Conservation (phyloP, 2,329 filamentous ascomycete genomes). For the Exophiala sp. region DNA sequence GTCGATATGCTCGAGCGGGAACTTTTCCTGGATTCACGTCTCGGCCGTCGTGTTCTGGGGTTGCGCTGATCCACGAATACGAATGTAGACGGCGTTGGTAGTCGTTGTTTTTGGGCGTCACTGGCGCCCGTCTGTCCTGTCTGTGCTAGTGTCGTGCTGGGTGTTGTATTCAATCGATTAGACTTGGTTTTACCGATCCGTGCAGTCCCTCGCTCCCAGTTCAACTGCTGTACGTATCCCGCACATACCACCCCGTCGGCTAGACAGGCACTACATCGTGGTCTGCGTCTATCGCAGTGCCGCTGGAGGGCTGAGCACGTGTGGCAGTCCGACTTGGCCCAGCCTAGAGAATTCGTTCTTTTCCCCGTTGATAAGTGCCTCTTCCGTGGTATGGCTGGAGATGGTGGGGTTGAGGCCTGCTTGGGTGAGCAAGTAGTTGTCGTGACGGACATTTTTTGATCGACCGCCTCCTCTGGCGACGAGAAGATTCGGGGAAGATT, state of each 20-base stretch:
- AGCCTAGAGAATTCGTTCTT: slow-evolving; percentile 27
- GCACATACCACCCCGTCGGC: slow-evolving; percentile 21
- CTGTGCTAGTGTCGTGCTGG: background rate
- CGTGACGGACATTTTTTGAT: slow-evolving; percentile 8
- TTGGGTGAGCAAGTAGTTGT: too few species aligned
- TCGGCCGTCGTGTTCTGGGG: slow-evolving; percentile 2
- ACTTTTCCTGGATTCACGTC: slow-evolving; percentile 11
- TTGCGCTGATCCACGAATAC: slow-evolving; percentile 18
- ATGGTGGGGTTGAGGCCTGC: background rate
- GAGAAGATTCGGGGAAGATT: background rate
- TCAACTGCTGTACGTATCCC: slow-evolving; percentile 25
- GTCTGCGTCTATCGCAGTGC: slow-evolving; percentile 23
- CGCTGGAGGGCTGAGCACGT: slow-evolving; percentile 21
- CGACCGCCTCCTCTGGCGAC: too few species aligned
- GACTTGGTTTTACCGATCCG: slow-evolving; percentile 12
- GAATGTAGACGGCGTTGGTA: slow-evolving; percentile 17
- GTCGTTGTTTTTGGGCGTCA: background rate
- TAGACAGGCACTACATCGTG: slow-evolving; percentile 26
- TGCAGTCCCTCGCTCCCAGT: slow-evolving; percentile 21
- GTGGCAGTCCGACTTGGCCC: slow-evolving; percentile 27
- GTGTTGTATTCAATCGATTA: slow-evolving; percentile 1
- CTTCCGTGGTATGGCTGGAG: background rate
- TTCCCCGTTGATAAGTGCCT: slow-evolving; percentile 14
- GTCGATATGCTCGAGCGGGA: slow-evolving; percentile 10
- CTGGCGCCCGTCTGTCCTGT: too few species aligned